phyloP scores from a whole-genome alignment of 345 rosid species.

The Cardiospermum halicacabum region DNA sequence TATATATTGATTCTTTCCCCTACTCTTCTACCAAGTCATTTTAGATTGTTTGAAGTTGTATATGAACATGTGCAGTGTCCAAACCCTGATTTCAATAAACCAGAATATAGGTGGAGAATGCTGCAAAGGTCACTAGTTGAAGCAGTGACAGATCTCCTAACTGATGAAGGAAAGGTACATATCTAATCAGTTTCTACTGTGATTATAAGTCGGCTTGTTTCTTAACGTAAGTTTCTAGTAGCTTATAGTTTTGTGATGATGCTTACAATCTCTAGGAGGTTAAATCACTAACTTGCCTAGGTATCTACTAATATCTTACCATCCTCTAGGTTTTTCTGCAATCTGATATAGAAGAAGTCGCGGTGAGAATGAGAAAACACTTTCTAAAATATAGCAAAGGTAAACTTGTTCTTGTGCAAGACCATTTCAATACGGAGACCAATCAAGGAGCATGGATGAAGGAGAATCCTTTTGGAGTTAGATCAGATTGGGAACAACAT shows the following conservation, averaged over 20 bases:
- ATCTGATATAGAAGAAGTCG: conserved; percentile 58
- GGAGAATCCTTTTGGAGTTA: conserved; percentile 62
- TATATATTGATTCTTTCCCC: not conserved
- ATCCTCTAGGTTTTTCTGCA: conserved; percentile 54
- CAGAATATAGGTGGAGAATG: conserved; percentile 68
- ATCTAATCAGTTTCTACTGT: not conserved
- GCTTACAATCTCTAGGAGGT: not conserved
- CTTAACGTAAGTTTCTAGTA: not conserved
- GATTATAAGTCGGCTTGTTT: not conserved
- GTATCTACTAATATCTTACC: not conserved
- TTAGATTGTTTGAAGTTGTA: not conserved
- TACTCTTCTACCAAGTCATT: conserved; percentile 1
- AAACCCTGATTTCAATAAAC: conserved; percentile 60
- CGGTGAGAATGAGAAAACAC: conserved; percentile 44
- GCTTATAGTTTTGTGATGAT: not conserved
- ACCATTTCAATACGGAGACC: conserved; percentile 8
- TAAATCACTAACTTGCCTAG: not conserved
- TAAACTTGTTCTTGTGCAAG: conserved; percentile 29
- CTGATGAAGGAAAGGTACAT: conserved; percentile 50
- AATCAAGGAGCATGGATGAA: conserved; percentile 34
- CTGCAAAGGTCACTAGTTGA: conserved; percentile 54
- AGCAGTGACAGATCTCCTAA: conserved; percentile 55
- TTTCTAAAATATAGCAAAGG: conserved; percentile 48
- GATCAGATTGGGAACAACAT: conserved; percentile 69
- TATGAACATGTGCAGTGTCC: conserved; percentile 48